Evolutionary conservation across 495 filamentous ascomycete genomes (phyloP).

Genomic region (Daldinia concentrica): DNA sequence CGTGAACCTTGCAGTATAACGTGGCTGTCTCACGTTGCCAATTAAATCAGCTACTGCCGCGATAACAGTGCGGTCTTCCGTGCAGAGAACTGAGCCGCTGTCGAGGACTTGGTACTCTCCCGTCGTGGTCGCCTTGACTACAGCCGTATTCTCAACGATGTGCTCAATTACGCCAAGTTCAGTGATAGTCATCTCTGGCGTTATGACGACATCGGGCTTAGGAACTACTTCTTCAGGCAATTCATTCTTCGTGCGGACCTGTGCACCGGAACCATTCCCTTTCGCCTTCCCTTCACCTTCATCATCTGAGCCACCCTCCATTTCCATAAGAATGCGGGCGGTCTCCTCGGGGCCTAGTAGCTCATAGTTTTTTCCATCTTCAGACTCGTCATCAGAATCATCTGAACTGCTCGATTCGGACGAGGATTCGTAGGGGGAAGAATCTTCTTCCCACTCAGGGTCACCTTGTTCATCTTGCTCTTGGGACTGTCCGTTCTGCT

Average conservation of each 20-base stretch:
- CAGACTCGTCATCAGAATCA: conserved; percentile 68
- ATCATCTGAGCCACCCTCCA: conserved; percentile 74
- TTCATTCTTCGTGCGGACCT: conserved; percentile 78
- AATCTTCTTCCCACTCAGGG: conserved; percentile 68
- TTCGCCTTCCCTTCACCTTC: conserved; percentile 65
- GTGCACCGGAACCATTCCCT: conserved; percentile 47
- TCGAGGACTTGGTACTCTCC: conserved; percentile 87
- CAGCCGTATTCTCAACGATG: conserved; percentile 75
- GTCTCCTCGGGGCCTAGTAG: conserved; percentile 80
- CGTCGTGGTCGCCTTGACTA: conserved; percentile 80
- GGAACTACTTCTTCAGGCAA: conserved; percentile 70
- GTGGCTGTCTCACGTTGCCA: conserved; percentile 81
- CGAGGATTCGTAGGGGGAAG: conserved; percentile 65
- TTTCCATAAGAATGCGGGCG: conserved; percentile 81
- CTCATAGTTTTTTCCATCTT: conserved; percentile 75
- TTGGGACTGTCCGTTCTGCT: conserved; percentile 23
- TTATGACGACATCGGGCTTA: conserved; percentile 78
- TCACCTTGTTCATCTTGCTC: conserved; percentile 37
- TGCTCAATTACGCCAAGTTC: conserved; percentile 76
- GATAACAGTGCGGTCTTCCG: conserved; percentile 76
- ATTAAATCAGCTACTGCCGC: conserved; percentile 84
- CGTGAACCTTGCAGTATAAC: conserved; percentile 79
- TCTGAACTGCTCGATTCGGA: conserved; percentile 62
- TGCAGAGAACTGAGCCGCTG: conserved; percentile 81
- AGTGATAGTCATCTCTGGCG: conserved; percentile 76